These are phyloP conservation scores for Drechslerella dactyloides DNA, from an alignment of 2,329 filamentous ascomycete species.

Conservation along the genomic window DNA sequence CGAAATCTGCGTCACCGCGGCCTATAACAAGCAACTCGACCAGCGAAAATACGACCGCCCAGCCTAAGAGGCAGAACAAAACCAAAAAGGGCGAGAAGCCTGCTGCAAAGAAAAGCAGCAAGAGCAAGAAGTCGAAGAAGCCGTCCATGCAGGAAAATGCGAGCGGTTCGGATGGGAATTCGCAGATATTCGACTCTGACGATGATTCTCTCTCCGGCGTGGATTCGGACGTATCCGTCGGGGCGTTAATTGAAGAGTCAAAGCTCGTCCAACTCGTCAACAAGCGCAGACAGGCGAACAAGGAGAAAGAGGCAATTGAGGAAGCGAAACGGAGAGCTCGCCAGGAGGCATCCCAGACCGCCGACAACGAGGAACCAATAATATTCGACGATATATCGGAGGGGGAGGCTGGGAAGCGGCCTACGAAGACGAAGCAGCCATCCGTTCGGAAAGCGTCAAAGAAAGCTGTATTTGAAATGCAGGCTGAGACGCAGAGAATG, in stretches of 20 bases:
- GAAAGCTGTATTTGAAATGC: constrained; percentile 93
- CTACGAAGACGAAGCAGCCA: constrained; percentile 61
- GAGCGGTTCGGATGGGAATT: constrained; percentile 30
- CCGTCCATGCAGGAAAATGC: constrained; percentile 53
- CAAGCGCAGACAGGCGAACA: constrained; percentile 73
- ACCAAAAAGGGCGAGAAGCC: constrained; percentile 56
- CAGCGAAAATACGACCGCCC: constrained; percentile 13
- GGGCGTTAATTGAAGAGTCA: constrained; percentile 60
- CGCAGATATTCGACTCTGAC: constrained; percentile 23
- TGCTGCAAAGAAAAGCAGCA: constrained; percentile 47
- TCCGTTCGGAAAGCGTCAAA: constrained; percentile 87
- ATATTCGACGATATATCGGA: constrained; percentile 57
- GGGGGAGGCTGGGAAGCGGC: constrained; percentile 60
- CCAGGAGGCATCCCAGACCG: constrained; percentile 19
- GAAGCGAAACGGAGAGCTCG: constrained; percentile 58
- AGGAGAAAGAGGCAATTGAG: constrained; percentile 69
- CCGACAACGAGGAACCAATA: constrained; percentile 53
- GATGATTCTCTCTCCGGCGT: constrained; percentile 27
- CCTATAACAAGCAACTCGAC: constrained; percentile 46
- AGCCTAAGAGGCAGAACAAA: constrained; percentile 53
- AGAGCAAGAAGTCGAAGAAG: constrained; percentile 61
- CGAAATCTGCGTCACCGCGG: constrained; percentile 57
- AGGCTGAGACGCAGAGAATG: constrained; percentile 89
- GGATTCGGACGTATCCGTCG: constrained; percentile 53
- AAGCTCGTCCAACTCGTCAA: constrained; percentile 75